A percentile compares a stretch with the other conserved stretches of the same genome.
These are phyloP conservation scores for Pholiota microspora DNA, from an alignment of 768 basidiomycete species.

Conservation along the genomic window DNA sequence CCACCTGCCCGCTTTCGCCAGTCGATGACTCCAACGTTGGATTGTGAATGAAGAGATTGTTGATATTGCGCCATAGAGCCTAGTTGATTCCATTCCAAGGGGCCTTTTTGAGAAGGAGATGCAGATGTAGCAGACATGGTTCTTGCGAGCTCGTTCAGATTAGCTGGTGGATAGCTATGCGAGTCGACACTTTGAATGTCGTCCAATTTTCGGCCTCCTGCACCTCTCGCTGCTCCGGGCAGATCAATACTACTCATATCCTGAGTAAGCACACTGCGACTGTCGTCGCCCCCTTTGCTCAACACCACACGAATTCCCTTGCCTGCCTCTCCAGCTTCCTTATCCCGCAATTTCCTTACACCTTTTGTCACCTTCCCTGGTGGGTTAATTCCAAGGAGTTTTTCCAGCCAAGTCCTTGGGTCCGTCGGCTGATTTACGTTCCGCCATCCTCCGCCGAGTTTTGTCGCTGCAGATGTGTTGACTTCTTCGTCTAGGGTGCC, in stretches of 20 bases:
- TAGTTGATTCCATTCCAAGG: conserved; percentile 35
- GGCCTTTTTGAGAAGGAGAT: conserved; percentile 24
- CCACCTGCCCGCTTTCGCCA: conserved; percentile 68
- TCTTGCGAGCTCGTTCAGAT: conserved; percentile 31
- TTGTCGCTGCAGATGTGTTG: conserved; percentile 91
- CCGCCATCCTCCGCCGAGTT: conserved; percentile 77
- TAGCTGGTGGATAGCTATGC: conserved; percentile 61
- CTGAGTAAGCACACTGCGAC: conserved; percentile 33
- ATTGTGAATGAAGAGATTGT: conserved; percentile 54
- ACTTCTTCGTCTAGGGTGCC: conserved; percentile 87
- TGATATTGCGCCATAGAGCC: conserved; percentile 50
- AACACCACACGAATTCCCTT: conserved; percentile 65
- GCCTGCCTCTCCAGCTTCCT: conserved; percentile 63
- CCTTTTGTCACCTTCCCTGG: conserved; percentile 83
- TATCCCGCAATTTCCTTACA: conserved; percentile 79
- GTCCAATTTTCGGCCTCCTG: conserved; percentile 54
- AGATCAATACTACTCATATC: conserved; percentile 43
- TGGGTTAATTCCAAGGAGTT: conserved; percentile 62
- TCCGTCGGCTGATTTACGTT: conserved; percentile 89
- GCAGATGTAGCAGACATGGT: conserved; percentile 28
- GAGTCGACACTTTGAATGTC: conserved; percentile 68
- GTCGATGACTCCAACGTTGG: conserved; percentile 75
- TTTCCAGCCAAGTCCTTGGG: conserved; percentile 72
- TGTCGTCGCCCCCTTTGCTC: conserved; percentile 46
- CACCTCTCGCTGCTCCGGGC: conserved; percentile 28